phyloP scores from a whole-genome alignment of 805 yeast species.

The Teunomyces barrocoloradensis region DNA sequence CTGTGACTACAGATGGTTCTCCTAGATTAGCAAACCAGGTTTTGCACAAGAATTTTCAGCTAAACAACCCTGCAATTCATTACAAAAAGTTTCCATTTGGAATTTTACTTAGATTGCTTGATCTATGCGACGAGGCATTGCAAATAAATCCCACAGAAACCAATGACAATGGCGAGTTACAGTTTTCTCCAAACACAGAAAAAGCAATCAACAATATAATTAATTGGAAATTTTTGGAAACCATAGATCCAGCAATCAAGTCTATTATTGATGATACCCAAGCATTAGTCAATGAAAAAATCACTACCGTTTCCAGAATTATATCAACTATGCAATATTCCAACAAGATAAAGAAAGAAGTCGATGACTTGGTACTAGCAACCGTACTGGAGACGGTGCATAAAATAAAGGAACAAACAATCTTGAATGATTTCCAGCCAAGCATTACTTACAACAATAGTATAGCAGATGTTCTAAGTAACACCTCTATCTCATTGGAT shows the following conservation, averaged over 20 bases:
- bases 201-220: conserved; percentile 49
- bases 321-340: conserved; percentile 74
- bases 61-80: conserved; percentile 39
- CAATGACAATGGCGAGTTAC: conserved; percentile 32
- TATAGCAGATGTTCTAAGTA: conserved; percentile 2
- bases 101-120: conserved; percentile 53
- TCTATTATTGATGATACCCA: conserved; percentile 68
- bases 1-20: conserved; percentile 12
- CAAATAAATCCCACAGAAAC: conserved; percentile 58
- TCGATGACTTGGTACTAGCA: conserved; percentile 63
- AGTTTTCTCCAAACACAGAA: conserved; percentile 59
- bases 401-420: conserved; percentile 44
- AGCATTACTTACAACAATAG: conserved; percentile 5
- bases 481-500: not conserved
- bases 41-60: conserved; percentile 15
- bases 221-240: conserved; percentile 44
- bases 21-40: conserved; percentile 19
- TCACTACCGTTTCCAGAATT: conserved; percentile 66
- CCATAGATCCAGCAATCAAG: conserved; percentile 64
- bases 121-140: conserved; percentile 72
- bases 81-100: conserved; percentile 61
- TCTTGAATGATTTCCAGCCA: conserved; percentile 10
- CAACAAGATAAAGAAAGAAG: conserved; percentile 73
- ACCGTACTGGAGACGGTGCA: conserved; percentile 63
- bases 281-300: conserved; percentile 55